phyloP scores from a whole-genome alignment of 495 filamentous ascomycete genomes.

The Trichoderma asperelloides region DNA sequence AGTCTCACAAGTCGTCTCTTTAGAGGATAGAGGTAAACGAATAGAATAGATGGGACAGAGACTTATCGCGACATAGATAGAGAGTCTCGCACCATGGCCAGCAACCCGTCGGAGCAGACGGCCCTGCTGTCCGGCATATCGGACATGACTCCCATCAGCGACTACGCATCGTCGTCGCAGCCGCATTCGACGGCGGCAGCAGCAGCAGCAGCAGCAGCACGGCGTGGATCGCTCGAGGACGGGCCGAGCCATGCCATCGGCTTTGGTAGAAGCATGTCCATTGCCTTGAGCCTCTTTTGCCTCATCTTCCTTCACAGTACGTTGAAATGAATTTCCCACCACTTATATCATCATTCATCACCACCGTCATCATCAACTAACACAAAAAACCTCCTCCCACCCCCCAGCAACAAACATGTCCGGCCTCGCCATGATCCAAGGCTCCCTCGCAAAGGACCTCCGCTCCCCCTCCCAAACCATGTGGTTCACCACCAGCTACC shows the following conservation, averaged over 20 bases:
- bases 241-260: constrained; percentile 20
- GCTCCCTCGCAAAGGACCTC: constrained; percentile 59
- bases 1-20: too few species aligned
- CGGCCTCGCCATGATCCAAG: constrained; percentile 65
- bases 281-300: constrained; percentile 34
- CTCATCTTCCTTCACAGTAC: constrained; percentile 37
- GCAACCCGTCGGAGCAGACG: neutral
- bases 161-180: neutral
- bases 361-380: neutral
- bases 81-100: neutral
- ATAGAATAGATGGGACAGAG: too few species aligned
- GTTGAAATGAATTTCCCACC: neutral
- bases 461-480: constrained; percentile 60
- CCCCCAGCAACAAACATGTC: constrained; percentile 59
- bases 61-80: neutral
- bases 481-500: constrained; percentile 69
- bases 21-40: too few species aligned
- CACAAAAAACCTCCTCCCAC: too few species aligned
- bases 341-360: neutral
- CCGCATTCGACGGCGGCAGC: too few species aligned
- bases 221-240: neutral
- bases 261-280: constrained; percentile 18
- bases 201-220: too few species aligned
- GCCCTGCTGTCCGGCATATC: neutral
- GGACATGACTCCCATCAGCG: neutral